A percentile compares a stretch with the other conserved stretches of the same genome.
Conservation (phyloP, 768 basidiomycete genomes). For the Vararia minispora region DNA sequence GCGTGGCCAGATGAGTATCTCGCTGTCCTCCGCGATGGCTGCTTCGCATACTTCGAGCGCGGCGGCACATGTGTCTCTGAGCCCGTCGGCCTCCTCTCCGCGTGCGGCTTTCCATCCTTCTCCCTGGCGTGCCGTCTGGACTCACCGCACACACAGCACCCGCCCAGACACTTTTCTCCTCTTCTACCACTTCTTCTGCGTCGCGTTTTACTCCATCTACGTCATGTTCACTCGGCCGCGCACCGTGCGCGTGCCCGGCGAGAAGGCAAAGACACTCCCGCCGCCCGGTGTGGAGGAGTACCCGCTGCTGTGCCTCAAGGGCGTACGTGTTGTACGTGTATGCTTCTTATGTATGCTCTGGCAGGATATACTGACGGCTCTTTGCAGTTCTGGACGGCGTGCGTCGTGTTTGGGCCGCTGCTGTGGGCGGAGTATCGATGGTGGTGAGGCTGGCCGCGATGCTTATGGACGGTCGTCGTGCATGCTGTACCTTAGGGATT, state of each 20-base stretch:
- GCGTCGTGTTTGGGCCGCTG: constrained; percentile 79
- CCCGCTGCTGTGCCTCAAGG: constrained; percentile 51
- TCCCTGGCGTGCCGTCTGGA: background rate
- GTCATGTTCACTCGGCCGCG: constrained; percentile 65
- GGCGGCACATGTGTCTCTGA: constrained; percentile 85
- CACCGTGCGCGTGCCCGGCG: constrained; percentile 21
- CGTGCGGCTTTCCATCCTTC: constrained; percentile 34
- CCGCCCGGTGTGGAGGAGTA: constrained; percentile 49
- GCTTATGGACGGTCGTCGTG: too few relatives aligned
- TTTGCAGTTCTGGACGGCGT: constrained; percentile 81
- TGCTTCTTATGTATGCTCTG: background rate
- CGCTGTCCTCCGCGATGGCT: constrained; percentile 62
- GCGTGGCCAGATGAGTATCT: constrained; percentile 49
- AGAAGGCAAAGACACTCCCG: constrained; percentile 28
- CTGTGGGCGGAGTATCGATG: constrained; percentile 81
- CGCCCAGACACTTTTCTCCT: constrained; percentile 72
- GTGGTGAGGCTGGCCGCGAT: too few relatives aligned
- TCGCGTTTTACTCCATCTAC: constrained; percentile 93
- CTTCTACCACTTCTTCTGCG: constrained; percentile 86
- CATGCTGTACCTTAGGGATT: too few relatives aligned
- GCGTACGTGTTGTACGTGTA: constrained; percentile 51
- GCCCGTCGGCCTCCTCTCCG: constrained; percentile 84
- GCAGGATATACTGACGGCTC: background rate
- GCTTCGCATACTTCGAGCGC: constrained; percentile 94
- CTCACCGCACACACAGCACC: constrained; percentile 35